Percentiles rank a stretch among this genome's conserved stretches.
These are phyloP conservation scores for Flueggea neowawraea DNA, from an alignment of 441 rosid genomes.

Conservation along the genomic window DNA sequence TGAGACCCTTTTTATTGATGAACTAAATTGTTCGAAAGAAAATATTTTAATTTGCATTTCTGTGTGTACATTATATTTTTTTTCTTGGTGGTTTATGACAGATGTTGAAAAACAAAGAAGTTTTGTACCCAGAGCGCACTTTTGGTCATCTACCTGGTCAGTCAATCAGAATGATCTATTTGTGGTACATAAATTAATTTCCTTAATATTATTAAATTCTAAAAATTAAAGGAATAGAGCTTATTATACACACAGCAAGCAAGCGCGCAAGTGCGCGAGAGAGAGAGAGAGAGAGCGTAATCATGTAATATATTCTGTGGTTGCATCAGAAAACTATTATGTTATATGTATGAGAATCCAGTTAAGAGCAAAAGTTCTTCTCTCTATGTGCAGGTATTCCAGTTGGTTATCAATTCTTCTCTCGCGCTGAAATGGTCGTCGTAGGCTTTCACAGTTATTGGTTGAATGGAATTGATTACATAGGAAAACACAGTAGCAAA, in stretches of 20 bases:
- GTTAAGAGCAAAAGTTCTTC: too few species aligned
- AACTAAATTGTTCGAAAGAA: too few species aligned
- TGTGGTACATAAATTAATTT: background rate
- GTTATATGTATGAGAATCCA: too few species aligned
- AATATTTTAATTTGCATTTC: too few species aligned
- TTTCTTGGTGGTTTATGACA: slow-evolving; percentile 22
- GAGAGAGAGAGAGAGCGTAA: too few species aligned
- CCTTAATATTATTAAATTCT: background rate
- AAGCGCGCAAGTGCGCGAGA: too few species aligned
- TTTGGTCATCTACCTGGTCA: slow-evolving; percentile 73
- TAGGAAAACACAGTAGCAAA: slow-evolving; percentile 53
- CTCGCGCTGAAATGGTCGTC: slow-evolving; percentile 89
- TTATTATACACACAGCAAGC: too few species aligned
- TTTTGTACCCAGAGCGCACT: slow-evolving; percentile 52
- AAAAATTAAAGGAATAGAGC: too few species aligned
- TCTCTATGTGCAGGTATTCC: slow-evolving; percentile 45
- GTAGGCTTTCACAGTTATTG: slow-evolving; percentile 87
- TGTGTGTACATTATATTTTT: background rate
- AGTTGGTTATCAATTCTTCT: slow-evolving; percentile 82
- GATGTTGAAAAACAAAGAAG: slow-evolving; percentile 44
- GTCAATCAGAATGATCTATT: background rate
- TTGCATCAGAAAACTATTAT: background rate
- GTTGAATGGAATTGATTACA: slow-evolving; percentile 88
- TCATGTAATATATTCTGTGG: too few species aligned
- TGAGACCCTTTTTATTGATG: background rate